phyloP scores from a whole-genome alignment of 108 stramenopile genomes.

The Pseudonitzschia multistriata region DNA sequence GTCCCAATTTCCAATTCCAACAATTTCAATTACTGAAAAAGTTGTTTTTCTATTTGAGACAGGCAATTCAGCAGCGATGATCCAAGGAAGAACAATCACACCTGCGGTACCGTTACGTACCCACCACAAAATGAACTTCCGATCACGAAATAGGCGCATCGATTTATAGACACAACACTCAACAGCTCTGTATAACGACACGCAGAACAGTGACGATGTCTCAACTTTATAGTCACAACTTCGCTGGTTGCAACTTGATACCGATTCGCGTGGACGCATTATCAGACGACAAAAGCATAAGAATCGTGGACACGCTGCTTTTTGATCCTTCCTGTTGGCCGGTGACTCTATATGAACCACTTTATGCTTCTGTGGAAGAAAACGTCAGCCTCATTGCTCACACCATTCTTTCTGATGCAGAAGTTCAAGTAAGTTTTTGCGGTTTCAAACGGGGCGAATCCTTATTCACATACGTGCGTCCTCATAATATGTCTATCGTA shows the following conservation, averaged over 20 bases:
- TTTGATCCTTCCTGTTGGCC: constrained; percentile 71
- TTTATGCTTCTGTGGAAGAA: constrained; percentile 42
- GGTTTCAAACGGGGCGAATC: too few relatives aligned
- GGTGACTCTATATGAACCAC: constrained; percentile 37
- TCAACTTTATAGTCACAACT: background rate
- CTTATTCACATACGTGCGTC: too few relatives aligned
- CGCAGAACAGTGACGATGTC: background rate
- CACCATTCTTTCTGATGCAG: constrained; percentile 61
- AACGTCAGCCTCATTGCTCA: constrained; percentile 61
- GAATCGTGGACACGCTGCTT: constrained; percentile 62
- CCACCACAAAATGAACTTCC: too few relatives aligned
- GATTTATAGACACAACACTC: background rate
- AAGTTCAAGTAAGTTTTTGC: constrained; percentile 45
- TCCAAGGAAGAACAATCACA: too few relatives aligned
- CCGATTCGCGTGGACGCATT: constrained; percentile 38
- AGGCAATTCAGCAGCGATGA: too few relatives aligned
- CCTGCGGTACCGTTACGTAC: too few relatives aligned
- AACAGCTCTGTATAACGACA: background rate
- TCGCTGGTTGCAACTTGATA: constrained; percentile 6
- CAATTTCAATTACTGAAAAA: too few relatives aligned
- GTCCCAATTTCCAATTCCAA: too few relatives aligned
- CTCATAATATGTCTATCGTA: background rate
- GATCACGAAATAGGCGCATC: too few relatives aligned
- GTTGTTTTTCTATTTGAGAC: too few relatives aligned
- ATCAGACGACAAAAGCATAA: constrained; percentile 31